Evolutionary conservation across 441 rosid genomes (phyloP).

Genomic region (Arabidopsis lyrata): DNA sequence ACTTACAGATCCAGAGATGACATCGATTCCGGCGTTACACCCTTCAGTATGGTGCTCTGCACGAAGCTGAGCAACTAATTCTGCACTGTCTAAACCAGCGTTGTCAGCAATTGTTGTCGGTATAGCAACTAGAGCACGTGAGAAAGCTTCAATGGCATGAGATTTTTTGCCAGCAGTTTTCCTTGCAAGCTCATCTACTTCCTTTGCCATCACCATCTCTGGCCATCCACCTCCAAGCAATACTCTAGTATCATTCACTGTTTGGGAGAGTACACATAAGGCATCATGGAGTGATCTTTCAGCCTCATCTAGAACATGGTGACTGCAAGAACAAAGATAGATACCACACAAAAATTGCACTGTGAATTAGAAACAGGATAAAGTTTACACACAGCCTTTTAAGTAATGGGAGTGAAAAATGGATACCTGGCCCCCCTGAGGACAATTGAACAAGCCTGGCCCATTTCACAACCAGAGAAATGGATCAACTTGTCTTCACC

Average conservation of each 20-base stretch:
- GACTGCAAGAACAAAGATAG: slow-evolving; percentile 55
- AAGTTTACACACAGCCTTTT: not conserved
- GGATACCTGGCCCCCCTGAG: slow-evolving; percentile 91
- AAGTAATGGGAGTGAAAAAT: not conserved
- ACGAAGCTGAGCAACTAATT: slow-evolving; percentile 89
- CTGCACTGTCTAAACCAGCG: slow-evolving; percentile 98
- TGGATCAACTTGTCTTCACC: slow-evolving; percentile 98
- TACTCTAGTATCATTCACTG: slow-evolving; percentile 92
- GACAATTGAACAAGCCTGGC: slow-evolving; percentile 96
- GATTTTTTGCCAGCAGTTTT: slow-evolving; percentile 95
- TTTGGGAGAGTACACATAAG: slow-evolving; percentile 93
- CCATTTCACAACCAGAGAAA: slow-evolving; percentile 95
- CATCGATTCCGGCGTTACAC: slow-evolving; percentile 87
- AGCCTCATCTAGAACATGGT: slow-evolving; percentile 97
- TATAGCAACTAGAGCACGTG: slow-evolving; percentile 84
- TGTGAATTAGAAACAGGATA: not conserved
- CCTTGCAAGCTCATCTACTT: slow-evolving; percentile 89
- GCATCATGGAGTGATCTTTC: slow-evolving; percentile 99
- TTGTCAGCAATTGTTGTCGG: slow-evolving; percentile 95
- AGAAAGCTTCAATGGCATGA: slow-evolving; percentile 94
- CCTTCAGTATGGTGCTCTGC: slow-evolving; percentile 95
- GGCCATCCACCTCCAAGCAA: slow-evolving; percentile 99
- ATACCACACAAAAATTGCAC: not conserved
- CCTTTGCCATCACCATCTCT: slow-evolving; percentile 99
- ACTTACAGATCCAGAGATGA: slow-evolving; percentile 91